Base-by-base conservation (phyloP, 306 rosid species). In the Sechiopsis laciniata region DNA sequence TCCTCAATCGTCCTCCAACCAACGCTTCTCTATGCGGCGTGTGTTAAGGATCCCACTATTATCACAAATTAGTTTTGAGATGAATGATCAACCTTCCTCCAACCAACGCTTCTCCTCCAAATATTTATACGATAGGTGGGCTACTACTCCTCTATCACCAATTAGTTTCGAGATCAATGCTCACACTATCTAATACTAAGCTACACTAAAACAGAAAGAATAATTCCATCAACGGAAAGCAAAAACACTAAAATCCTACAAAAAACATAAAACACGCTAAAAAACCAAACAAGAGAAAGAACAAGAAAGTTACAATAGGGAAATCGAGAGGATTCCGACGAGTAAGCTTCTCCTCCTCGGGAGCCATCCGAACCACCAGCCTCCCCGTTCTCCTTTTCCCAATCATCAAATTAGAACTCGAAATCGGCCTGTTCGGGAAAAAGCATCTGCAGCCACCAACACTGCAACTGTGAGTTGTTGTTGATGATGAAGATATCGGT, bases 321-420 rank as follows among this genome's bases (percentile, higher is more conserved):
- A 89, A 91, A 67, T 91, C 93, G 71, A 91, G 90, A 65, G 96
- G 96, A 26, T 89, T 85, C 61, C 96, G 97, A 37, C 96, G 97
- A 70, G 91, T 87, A 79, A 89, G 74, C 81, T 82, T 89, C 78
- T 91, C 91, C 73, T 89, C 97, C 0, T 91, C 91, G 6, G 96
- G 97, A 77, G 96, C 97, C 97, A 91, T 91, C 16, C 91, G 88
- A 79, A 87, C 90, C 15, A 80, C 45, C 58, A 73, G 96, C 46
- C 26, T 46, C 50, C 48, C 70, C 55, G 40, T 57, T 55, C 65
- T 57, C 40, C 66, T 73, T 57, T 22, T 55, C 7, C 65, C 54
- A 57, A 29, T 17, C 2, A 35, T 17, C 12, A 72, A 54, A 54
- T 57, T 55, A 19, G 66, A 35, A 55, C 17, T 7, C 3, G 66